Evolutionary conservation across 2,329 filamentous ascomycete species (phyloP).

Genomic region (Ceratocystis huliohia): DNA sequence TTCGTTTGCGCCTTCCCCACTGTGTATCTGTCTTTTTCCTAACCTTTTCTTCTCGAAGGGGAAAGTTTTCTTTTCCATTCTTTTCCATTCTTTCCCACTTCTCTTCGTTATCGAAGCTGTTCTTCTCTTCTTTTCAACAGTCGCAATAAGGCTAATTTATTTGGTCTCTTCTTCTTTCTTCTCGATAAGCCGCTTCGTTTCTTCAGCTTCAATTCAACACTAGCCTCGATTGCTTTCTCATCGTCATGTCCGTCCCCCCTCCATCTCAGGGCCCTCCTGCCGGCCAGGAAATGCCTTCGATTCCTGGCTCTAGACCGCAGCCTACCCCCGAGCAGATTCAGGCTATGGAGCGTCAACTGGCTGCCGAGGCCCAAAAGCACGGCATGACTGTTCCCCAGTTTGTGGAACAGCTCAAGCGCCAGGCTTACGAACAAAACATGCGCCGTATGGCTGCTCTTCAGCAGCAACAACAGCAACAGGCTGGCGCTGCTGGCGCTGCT

Average conservation of each 20-base stretch:
- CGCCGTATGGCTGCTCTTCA: slow-evolving; percentile 23
- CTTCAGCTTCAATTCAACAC: not conserved
- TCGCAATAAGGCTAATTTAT: not conserved
- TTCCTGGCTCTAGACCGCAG: slow-evolving; percentile 31
- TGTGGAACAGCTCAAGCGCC: slow-evolving; percentile 53
- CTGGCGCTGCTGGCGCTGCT: not conserved
- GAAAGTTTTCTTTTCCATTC: slow-evolving; percentile 1
- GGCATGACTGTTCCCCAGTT: slow-evolving; percentile 81
- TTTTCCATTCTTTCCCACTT: not conserved
- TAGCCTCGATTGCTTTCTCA: not conserved
- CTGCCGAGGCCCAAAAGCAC: slow-evolving; percentile 67
- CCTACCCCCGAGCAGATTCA: slow-evolving; percentile 76
- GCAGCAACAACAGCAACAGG: slow-evolving; percentile 13
- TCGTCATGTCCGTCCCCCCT: slow-evolving; percentile 1
- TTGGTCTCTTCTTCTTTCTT: not conserved
- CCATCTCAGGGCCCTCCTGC: slow-evolving; percentile 3
- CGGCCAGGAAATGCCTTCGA: slow-evolving; percentile 3
- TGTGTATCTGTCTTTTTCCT: slow-evolving; percentile 6
- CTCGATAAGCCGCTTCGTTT: not conserved
- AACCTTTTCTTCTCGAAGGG: not conserved
- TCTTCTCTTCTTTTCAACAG: not conserved
- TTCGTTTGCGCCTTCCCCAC: not conserved
- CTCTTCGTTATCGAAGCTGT: not conserved
- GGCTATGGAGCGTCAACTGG: slow-evolving; percentile 70
- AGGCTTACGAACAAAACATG: slow-evolving; percentile 41